phyloP scores from a whole-genome alignment of 257 asterid species.

The Penstemon davidsonii region DNA sequence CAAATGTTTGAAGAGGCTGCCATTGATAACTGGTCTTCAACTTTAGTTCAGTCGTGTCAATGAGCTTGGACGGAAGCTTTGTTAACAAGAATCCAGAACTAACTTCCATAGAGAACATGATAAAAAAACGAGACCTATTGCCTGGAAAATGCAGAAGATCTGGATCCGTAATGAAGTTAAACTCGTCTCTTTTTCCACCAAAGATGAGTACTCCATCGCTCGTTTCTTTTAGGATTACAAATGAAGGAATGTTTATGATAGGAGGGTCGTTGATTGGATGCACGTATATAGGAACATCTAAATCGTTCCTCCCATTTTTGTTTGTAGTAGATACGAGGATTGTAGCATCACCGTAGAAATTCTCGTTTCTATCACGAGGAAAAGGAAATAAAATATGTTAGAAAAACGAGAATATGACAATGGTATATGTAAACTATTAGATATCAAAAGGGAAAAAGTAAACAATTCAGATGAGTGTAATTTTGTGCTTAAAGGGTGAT shows the following conservation, averaged over 20 bases:
- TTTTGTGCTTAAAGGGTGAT: too few species aligned
- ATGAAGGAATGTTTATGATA: slow-evolving; percentile 64
- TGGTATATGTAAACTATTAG: not conserved
- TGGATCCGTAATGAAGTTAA: slow-evolving; percentile 66
- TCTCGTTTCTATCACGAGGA: slow-evolving; percentile 49
- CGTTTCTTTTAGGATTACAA: slow-evolving; percentile 49
- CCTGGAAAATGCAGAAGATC: slow-evolving; percentile 76
- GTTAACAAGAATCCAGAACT: slow-evolving; percentile 64
- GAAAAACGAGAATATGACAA: slow-evolving; percentile 9
- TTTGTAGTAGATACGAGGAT: slow-evolving; percentile 63
- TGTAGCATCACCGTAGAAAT: slow-evolving; percentile 67
- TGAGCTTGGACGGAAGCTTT: slow-evolving; percentile 69
- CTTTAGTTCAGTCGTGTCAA: slow-evolving; percentile 74
- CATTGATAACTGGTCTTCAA: slow-evolving; percentile 61
- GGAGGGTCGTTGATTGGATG: slow-evolving; percentile 93
- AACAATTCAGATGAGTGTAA: too few species aligned
- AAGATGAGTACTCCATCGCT: slow-evolving; percentile 60
- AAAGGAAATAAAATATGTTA: slow-evolving; percentile 23
- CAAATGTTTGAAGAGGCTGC: slow-evolving; percentile 92
- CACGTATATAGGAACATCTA: slow-evolving; percentile 71
- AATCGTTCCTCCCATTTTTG: slow-evolving; percentile 58
- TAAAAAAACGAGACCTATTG: slow-evolving; percentile 57
- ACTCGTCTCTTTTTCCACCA: slow-evolving; percentile 35
- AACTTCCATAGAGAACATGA: slow-evolving; percentile 76
- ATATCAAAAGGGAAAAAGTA: too few species aligned